A percentile compares a stretch with the other conserved stretches of the same genome.
Evolutionary conservation across 2,329 filamentous ascomycete species (phyloP).

Genomic region (Calonectria crousiana): DNA sequence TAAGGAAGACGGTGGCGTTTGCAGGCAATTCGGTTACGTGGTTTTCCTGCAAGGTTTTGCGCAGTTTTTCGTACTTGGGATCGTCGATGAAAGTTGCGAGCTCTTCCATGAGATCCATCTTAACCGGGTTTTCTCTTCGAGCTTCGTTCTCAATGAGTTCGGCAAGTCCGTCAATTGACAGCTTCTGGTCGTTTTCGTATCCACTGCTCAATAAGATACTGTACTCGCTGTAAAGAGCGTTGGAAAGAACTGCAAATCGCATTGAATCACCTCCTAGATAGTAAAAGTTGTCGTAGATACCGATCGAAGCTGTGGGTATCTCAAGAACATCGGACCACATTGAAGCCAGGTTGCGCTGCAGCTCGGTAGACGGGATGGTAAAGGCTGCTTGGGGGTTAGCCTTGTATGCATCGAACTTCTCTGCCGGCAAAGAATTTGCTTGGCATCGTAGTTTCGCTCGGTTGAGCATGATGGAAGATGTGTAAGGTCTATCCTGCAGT

Average conservation of each 20-base stretch:
- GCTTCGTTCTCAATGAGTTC: not conserved
- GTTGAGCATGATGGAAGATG: not conserved
- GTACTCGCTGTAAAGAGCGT: not conserved
- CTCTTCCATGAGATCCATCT: not conserved
- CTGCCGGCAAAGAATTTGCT: not conserved
- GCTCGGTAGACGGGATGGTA: not conserved
- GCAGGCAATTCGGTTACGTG: not conserved
- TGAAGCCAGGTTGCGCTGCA: conserved; percentile 33
- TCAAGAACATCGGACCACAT: conserved; percentile 47
- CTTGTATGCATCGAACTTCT: not conserved
- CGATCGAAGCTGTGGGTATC: conserved; percentile 45
- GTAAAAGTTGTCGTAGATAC: conserved; percentile 5
- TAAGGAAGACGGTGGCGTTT: conserved; percentile 19
- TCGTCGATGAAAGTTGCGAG: not conserved
- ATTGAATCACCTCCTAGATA: conserved; percentile 21
- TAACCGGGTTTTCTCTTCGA: not conserved
- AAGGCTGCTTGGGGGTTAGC: not conserved
- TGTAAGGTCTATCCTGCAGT: not conserved
- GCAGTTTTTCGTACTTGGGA: not conserved
- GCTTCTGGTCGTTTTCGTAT: not conserved
- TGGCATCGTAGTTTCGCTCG: not conserved
- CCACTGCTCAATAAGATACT: not conserved
- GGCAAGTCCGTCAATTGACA: not conserved
- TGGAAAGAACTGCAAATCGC: not conserved
- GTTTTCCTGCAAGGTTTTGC: not conserved